These are phyloP conservation scores for Tulasnella calospora DNA, from an alignment of 768 basidiomycete species.

Conservation along the genomic window DNA sequence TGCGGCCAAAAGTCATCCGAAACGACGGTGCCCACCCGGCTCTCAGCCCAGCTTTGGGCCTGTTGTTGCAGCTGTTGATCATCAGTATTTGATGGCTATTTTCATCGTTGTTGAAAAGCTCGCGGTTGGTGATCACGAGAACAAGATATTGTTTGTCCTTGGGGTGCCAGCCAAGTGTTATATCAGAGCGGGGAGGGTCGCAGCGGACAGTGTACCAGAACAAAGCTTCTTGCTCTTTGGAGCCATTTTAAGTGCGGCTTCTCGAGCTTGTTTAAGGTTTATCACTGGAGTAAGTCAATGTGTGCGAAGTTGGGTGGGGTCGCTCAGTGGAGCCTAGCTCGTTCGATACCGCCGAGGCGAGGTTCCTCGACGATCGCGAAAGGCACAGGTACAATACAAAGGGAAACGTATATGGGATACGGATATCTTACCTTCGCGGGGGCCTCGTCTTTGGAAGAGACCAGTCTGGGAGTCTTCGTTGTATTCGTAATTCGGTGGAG, in stretches of 20 bases:
- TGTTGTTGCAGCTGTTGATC: slow-evolving; percentile 80
- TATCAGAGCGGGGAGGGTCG: background rate
- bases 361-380: slow-evolving; percentile 51
- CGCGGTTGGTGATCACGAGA: slow-evolving; percentile 74
- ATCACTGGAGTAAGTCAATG: background rate
- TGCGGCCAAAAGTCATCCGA: slow-evolving; percentile 53
- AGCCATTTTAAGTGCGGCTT: slow-evolving; percentile 74
- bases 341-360: slow-evolving; percentile 72
- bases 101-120: slow-evolving; percentile 70
- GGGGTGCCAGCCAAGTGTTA: background rate
- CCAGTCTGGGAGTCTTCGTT: too few relatives aligned
- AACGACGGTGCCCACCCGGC: slow-evolving; percentile 45
- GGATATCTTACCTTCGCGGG: slow-evolving; percentile 55
- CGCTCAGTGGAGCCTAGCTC: slow-evolving; percentile 53
- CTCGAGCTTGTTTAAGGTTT: slow-evolving; percentile 75
- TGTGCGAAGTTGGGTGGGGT: too few relatives aligned
- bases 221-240: slow-evolving; percentile 43
- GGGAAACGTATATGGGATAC: background rate
- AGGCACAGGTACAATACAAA: background rate
- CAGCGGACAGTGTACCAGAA: background rate
- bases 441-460: too few relatives aligned
- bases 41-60: slow-evolving; percentile 80
- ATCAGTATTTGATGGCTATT: slow-evolving; percentile 71
- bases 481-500: too few relatives aligned
- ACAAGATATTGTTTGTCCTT: slow-evolving; percentile 51